Percentiles rank a stretch among this genome's conserved stretches.
Evolutionary conservation across 2,329 filamentous ascomycete species (phyloP).

Genomic region (Beauveria medogensis): DNA sequence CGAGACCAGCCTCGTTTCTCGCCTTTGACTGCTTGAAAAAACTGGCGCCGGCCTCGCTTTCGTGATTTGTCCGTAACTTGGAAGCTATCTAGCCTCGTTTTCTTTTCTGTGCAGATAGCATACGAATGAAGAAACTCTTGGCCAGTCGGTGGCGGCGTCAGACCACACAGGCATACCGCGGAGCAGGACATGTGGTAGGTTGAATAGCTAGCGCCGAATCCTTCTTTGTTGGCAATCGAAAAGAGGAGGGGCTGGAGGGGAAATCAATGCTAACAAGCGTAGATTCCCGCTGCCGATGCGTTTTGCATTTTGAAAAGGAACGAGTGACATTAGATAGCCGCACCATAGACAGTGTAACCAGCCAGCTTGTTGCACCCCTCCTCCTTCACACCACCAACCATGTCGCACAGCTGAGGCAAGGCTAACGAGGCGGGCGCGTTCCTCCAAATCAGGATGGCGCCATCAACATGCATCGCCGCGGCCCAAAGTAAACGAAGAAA

Average conservation of each 20-base stretch:
- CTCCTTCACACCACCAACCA: not conserved
- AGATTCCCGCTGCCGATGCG: not conserved
- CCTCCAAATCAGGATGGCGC: not conserved
- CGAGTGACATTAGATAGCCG: not conserved
- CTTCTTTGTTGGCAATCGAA: not conserved
- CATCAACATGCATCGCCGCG: not conserved
- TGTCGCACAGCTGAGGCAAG: conserved; percentile 1
- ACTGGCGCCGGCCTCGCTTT: not conserved
- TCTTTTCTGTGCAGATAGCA: not conserved
- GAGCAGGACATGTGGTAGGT: too few relatives aligned
- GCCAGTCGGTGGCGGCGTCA: too few relatives aligned
- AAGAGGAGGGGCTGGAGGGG: not conserved
- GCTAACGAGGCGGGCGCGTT: not conserved
- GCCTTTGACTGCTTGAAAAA: not conserved
- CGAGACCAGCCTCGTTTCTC: not conserved
- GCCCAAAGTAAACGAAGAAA: not conserved
- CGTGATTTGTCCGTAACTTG: not conserved
- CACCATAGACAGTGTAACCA: not conserved
- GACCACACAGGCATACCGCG: too few relatives aligned
- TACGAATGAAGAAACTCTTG: too few relatives aligned
- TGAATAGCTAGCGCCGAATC: not conserved
- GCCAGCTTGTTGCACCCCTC: not conserved
- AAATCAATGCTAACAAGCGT: not conserved
- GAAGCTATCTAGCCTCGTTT: too few relatives aligned
- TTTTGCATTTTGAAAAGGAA: not conserved